Evolutionary conservation across 2,329 filamentous ascomycete genomes (phyloP).

Genomic region (Plenodomus biglobosus): DNA sequence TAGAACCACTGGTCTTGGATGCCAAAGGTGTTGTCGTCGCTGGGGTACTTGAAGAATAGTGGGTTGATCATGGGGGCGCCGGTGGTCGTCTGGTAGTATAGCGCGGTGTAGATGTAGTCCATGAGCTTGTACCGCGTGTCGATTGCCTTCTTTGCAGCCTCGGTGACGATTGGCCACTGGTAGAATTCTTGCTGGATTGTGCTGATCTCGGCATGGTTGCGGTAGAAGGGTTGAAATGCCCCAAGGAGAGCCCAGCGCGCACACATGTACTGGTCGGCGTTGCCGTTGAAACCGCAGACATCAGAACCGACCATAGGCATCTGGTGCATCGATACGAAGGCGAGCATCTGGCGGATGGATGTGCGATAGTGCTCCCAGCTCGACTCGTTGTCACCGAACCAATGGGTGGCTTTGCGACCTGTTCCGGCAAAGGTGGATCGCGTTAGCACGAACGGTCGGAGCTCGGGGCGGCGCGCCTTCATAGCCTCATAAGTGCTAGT

Average conservation of each 20-base stretch:
- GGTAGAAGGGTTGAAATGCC: slow-evolving; percentile 74
- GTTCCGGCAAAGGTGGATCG: slow-evolving; percentile 75
- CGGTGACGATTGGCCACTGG: slow-evolving; percentile 63
- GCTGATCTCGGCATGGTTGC: slow-evolving; percentile 66
- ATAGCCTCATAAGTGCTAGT: slow-evolving; percentile 65
- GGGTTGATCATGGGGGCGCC: slow-evolving; percentile 70
- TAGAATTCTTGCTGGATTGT: slow-evolving; percentile 71
- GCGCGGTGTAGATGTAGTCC: slow-evolving; percentile 76
- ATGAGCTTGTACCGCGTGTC: slow-evolving; percentile 73
- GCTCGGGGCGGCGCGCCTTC: slow-evolving; percentile 62
- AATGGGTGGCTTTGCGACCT: slow-evolving; percentile 61
- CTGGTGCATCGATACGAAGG: slow-evolving; percentile 52
- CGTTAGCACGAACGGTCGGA: slow-evolving; percentile 72
- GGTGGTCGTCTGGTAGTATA: slow-evolving; percentile 60
- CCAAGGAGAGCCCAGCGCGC: slow-evolving; percentile 74
- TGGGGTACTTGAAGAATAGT: slow-evolving; percentile 70
- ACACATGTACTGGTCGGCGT: slow-evolving; percentile 69
- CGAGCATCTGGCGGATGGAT: slow-evolving; percentile 48
- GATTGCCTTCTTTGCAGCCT: slow-evolving; percentile 68
- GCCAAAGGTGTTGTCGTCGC: slow-evolving; percentile 55
- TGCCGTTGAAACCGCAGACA: slow-evolving; percentile 72
- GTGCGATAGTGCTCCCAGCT: slow-evolving; percentile 50
- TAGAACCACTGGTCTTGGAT: slow-evolving; percentile 63
- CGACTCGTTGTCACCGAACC: slow-evolving; percentile 60
- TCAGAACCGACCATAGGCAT: slow-evolving; percentile 58